Conservation (phyloP, 495 filamentous ascomycete species). For the Melanomma pulvis-pyrius region DNA sequence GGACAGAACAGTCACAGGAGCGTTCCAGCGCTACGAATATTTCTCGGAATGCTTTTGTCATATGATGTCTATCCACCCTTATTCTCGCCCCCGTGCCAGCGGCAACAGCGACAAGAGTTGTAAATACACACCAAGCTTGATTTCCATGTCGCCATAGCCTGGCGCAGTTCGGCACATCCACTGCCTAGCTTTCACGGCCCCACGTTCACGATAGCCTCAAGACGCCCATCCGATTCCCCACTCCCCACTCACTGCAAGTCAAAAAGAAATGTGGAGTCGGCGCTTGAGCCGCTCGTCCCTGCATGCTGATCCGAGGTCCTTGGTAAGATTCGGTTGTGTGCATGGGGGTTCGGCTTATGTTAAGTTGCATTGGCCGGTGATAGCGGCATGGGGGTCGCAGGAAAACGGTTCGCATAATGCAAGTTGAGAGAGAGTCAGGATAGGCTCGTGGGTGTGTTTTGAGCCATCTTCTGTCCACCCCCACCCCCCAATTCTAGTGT, state of each 20-base stretch:
- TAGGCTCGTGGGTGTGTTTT: too few relatives aligned
- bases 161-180: neutral
- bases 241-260: neutral
- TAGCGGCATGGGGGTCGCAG: neutral
- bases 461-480: neutral
- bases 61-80: neutral
- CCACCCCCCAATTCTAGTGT: neutral
- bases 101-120: neutral
- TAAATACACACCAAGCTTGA: neutral
- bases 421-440: too few relatives aligned
- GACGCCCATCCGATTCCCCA: neutral
- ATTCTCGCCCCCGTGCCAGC: neutral
- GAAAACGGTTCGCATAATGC: neutral
- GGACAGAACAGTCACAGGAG: neutral
- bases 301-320: neutral
- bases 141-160: neutral
- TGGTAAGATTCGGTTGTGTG: neutral
- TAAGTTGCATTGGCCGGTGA: too few relatives aligned
- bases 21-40: neutral
- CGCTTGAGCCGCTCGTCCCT: neutral
- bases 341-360: neutral
- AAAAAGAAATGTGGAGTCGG: neutral
- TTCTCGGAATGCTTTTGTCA: neutral
- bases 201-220: neutral
- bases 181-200: neutral